A percentile compares a stretch with the other conserved stretches of the same genome.
Conservation (phyloP, 2,329 filamentous ascomycete species). For the Trichoderma citrinoviride region DNA sequence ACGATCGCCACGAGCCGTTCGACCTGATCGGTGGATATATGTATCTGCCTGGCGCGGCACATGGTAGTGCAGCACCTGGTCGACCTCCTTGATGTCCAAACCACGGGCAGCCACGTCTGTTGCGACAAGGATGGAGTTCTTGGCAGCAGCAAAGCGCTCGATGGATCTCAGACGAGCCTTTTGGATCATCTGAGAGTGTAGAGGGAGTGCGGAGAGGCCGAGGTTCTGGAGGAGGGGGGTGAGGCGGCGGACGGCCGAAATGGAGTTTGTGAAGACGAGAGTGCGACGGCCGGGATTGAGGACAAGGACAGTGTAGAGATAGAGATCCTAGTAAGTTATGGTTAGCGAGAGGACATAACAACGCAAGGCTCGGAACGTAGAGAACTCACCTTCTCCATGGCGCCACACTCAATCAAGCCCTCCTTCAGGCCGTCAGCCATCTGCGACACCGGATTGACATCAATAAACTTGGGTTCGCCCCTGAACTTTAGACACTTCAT, state of each 20-base stretch:
- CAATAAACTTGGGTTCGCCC: conserved; percentile 83
- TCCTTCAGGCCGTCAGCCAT: conserved; percentile 87
- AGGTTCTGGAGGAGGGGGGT: conserved; percentile 82
- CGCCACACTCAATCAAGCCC: conserved; percentile 85
- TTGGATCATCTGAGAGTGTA: conserved; percentile 94
- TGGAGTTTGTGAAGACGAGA: conserved; percentile 93
- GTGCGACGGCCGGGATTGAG: conserved; percentile 78
- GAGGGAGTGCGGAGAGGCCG: conserved; percentile 67
- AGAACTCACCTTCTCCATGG: conserved; percentile 76
- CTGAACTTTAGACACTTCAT: conserved; percentile 86
- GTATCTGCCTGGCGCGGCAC: conserved; percentile 86
- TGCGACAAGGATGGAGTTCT: conserved; percentile 73
- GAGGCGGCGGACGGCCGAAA: conserved; percentile 83
- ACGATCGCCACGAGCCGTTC: conserved; percentile 80
- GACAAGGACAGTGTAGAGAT: conserved; percentile 82
- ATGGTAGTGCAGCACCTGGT: conserved; percentile 93
- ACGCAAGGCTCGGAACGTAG: neutral
- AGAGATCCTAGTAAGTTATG: conserved; percentile 65
- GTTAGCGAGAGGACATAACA: neutral
- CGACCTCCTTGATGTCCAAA: conserved; percentile 86
- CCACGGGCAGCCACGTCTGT: conserved; percentile 93
- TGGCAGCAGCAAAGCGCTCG: conserved; percentile 75
- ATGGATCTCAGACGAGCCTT: conserved; percentile 92
- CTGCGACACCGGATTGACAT: conserved; percentile 83
- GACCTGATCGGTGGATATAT: conserved; percentile 93